phyloP scores from a whole-genome alignment of 2,329 filamentous ascomycete genomes.

The Cladophialophora bantiana region DNA sequence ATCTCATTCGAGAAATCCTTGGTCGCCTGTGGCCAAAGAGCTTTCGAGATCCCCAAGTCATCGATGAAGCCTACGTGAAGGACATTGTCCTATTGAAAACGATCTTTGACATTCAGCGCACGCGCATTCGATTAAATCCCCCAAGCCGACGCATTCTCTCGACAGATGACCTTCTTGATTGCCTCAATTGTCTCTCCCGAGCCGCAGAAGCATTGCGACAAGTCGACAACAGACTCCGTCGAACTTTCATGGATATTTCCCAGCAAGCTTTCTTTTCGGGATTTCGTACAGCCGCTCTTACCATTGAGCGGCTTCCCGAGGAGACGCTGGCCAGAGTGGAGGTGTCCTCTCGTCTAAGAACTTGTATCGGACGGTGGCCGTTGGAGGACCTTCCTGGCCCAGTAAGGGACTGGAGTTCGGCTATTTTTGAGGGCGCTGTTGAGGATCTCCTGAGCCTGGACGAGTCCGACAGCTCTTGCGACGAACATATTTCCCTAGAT shows the following conservation, averaged over 20 bases:
- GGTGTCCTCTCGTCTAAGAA: neutral
- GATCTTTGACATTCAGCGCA: constrained; percentile 15
- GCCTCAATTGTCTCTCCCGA: constrained; percentile 4
- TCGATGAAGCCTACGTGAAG: constrained; percentile 12
- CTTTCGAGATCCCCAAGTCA: neutral
- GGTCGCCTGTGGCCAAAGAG: constrained; percentile 14
- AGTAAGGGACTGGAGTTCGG: constrained; percentile 3
- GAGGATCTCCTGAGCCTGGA: neutral
- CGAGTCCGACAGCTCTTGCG: neutral
- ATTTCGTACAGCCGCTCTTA: constrained; percentile 5
- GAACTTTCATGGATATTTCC: neutral
- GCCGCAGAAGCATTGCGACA: neutral
- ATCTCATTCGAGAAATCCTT: constrained; percentile 9
- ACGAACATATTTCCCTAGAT: constrained; percentile 1
- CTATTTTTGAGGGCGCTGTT: neutral
- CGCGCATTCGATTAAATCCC: constrained; percentile 3
- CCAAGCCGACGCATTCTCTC: neutral
- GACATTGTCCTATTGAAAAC: constrained; percentile 11
- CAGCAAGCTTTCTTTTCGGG: constrained; percentile 10
- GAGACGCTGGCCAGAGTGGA: neutral
- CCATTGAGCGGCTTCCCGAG: neutral
- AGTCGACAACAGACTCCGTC: neutral
- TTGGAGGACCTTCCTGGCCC: neutral
- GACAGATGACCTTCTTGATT: neutral
- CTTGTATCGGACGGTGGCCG: neutral